Base-by-base conservation (phyloP, 2,329 filamentous ascomycete genomes). In the Ceratocystis cubensis region DNA sequence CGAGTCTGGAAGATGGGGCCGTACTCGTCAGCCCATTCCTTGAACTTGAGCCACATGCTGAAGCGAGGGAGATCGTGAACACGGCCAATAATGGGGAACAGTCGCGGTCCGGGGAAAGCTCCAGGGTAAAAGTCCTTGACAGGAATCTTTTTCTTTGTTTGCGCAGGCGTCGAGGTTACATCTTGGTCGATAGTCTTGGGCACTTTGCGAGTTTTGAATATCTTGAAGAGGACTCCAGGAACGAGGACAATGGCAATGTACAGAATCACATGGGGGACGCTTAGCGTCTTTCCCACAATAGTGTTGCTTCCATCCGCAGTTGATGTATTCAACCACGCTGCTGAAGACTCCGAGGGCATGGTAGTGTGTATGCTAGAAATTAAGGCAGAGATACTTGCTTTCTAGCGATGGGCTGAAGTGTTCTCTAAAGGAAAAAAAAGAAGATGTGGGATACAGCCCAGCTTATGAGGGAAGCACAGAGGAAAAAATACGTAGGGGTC, bases 41-140 rank as follows among this genome's bases (percentile, higher is more conserved):
- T 77, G 71, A 81, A 80, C 72, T 81, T 81, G 70, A 80, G 75
- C 79, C 79, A 81, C 71, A 80, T 73, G 25, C 73, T 72, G 67
- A 79, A 77, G 53, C 76, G 75, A 7, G 79, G 76, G 1, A 81
- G 70, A 68, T 81, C 79, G 69, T 81, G 79, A 15, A 81, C 75
- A 61, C 79, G 76, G 37, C 79, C 79, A 20, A 81, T 72, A 25
- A 81, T 71, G 48, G 79, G 79, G 65, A 77, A 79, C 69, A 79
- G 78, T 65, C 72, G 75, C 10, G 79, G 79, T 0, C 79, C 79
- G 0, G 79, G 79, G 64, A 81, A 79, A 63, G 69, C 73, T 66
- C 66, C 57, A 13, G 71, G 69, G 68, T 74, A 73, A 17, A 69
- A 64, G 10, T 70, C 68, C 61, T 73, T 75, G 59, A 69, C 72